A percentile compares a stretch with the other conserved stretches of the same genome.
These are phyloP conservation scores for Fusarium buxicola DNA, from an alignment of 2,329 filamentous ascomycete species.

Conservation along the genomic window DNA sequence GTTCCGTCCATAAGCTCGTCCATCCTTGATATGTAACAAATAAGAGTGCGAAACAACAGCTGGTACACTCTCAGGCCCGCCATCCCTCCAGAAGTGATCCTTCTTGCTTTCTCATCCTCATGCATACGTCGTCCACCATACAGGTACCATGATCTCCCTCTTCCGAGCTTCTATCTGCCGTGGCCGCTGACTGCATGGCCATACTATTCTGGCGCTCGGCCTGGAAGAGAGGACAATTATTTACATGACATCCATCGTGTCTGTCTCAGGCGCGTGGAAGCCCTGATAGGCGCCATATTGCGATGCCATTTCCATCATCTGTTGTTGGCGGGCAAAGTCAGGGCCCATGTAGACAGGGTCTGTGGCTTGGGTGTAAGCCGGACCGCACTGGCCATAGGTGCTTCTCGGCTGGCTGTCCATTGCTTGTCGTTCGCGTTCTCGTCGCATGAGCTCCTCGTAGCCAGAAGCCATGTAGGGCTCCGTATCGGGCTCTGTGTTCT, in stretches of 20 bases:
- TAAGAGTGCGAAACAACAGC: conserved; percentile 30
- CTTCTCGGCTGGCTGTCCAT: conserved; percentile 53
- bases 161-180: conserved; percentile 21
- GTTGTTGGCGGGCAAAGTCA: conserved; percentile 61
- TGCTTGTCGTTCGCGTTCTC: conserved; percentile 66
- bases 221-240: conserved; percentile 11
- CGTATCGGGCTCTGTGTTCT: conserved; percentile 57
- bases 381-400: conserved; percentile 58
- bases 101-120: conserved; percentile 6
- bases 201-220: conserved; percentile 32
- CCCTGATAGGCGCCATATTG: conserved; percentile 74
- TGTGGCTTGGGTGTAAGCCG: conserved; percentile 66
- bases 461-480: conserved; percentile 89
- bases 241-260: conserved; percentile 62
- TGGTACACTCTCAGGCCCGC: neutral
- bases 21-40: conserved; percentile 25
- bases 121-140: conserved; percentile 9
- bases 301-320: conserved; percentile 71
- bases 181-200: conserved; percentile 15
- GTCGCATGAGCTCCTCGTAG: conserved; percentile 76
- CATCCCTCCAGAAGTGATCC: conserved; percentile 11
- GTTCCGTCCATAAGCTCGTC: conserved; percentile 25
- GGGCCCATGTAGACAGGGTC: conserved; percentile 75
- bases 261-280: conserved; percentile 56
- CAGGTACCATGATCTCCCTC: conserved; percentile 9